phyloP scores from a whole-genome alignment of 805 yeast genomes.

The Candida boidinii region DNA sequence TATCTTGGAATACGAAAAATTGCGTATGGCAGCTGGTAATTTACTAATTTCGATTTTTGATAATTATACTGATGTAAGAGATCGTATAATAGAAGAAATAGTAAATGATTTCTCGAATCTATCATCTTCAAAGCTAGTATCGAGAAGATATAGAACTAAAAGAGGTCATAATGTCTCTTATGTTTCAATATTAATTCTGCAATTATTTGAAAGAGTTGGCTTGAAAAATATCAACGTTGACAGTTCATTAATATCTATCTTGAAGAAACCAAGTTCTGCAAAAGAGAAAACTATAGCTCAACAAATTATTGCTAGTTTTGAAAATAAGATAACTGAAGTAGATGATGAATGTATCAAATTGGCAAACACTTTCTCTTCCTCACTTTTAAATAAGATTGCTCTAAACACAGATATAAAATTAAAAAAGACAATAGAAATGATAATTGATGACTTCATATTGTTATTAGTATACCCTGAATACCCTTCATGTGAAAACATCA shows the following conservation, averaged over 20 bases:
- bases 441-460: slow-evolving; percentile 46
- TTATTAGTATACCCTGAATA: slow-evolving; percentile 51
- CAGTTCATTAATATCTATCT: no score
- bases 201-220: slow-evolving; percentile 24
- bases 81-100: slow-evolving; percentile 54
- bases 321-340: not conserved
- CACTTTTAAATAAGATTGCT: slow-evolving; percentile 21
- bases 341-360: not conserved
- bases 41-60: slow-evolving; percentile 30
- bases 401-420: slow-evolving; percentile 21
- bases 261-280: no score
- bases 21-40: slow-evolving; percentile 22
- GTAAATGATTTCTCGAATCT: slow-evolving; percentile 40
- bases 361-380: slow-evolving; percentile 8
- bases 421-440: slow-evolving; percentile 37
- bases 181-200: slow-evolving; percentile 36
- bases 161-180: slow-evolving; percentile 42
- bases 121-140: slow-evolving; percentile 33
- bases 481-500: slow-evolving; percentile 47
- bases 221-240: no score
- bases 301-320: no score
- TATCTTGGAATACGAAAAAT: slow-evolving; percentile 14
- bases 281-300: no score
- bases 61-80: slow-evolving; percentile 40
- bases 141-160: slow-evolving; percentile 34